Percentiles rank a stretch among this genome's conserved stretches.
Evolutionary conservation across 192 early-diverging fungal genomes (phyloP).

Genomic region (Spizellomyces punctatus): DNA sequence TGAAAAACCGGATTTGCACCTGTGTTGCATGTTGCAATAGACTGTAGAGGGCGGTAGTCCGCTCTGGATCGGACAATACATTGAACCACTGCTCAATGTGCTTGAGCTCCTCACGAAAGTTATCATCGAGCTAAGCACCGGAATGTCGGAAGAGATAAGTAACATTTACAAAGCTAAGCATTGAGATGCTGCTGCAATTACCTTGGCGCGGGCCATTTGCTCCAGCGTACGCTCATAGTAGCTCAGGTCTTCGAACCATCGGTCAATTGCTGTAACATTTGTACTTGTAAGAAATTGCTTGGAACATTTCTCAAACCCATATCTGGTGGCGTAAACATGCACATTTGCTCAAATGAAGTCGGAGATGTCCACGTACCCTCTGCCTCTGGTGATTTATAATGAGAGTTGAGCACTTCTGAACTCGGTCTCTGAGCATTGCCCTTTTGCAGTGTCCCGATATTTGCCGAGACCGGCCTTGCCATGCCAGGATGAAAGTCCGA

Average conservation of each 20-base stretch:
- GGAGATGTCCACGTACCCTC: constrained; percentile 36
- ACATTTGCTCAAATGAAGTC: constrained; percentile 5
- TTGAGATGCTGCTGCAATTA: not conserved
- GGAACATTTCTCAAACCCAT: not conserved
- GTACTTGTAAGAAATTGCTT: not conserved
- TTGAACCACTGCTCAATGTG: constrained; percentile 96
- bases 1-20: constrained; percentile 93
- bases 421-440: constrained; percentile 29
- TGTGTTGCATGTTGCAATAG: constrained; percentile 87
- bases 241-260: constrained; percentile 89
- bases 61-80: constrained; percentile 85
- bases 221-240: constrained; percentile 92
- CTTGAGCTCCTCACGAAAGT: constrained; percentile 87
- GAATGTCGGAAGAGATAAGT: constrained; percentile 1
- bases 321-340: not conserved
- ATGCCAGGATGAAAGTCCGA: constrained; percentile 19
- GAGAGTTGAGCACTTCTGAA: constrained; percentile 40
- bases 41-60: constrained; percentile 89
- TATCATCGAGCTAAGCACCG: constrained; percentile 63
- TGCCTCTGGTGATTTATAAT: constrained; percentile 50
- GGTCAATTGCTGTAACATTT: constrained; percentile 67
- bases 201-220: constrained; percentile 73
- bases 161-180: not conserved
- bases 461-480: constrained; percentile 21
- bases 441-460: constrained; percentile 22